Conservation (phyloP, 2,329 filamentous ascomycete genomes). For the Fusarium abutilonis region DNA sequence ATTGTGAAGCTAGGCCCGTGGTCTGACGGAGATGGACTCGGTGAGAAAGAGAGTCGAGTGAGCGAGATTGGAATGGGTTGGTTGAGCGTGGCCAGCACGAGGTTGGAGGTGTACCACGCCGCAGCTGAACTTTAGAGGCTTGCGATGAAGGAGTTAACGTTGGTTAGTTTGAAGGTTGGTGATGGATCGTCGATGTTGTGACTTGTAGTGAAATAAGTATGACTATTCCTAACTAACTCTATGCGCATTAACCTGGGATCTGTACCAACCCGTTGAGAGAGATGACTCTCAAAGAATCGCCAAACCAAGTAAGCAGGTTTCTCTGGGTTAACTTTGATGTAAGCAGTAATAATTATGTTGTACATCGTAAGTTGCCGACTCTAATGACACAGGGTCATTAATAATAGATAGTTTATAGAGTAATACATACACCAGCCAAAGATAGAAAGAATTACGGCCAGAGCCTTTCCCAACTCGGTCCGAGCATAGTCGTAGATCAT, state of each 20-base stretch:
- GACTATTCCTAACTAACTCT: not conserved
- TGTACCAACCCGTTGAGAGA: conserved; percentile 2
- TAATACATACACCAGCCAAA: too few species aligned
- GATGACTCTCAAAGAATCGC: conserved; percentile 6
- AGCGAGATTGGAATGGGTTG: conserved; percentile 30
- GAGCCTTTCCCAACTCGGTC: conserved; percentile 21
- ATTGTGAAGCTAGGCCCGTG: conserved; percentile 32
- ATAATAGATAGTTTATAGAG: too few species aligned
- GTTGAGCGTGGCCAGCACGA: conserved; percentile 26
- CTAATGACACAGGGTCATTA: not conserved
- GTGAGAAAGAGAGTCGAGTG: conserved; percentile 31
- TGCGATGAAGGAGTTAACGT: not conserved
- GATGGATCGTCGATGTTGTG: conserved; percentile 3
- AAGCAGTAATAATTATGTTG: too few species aligned
- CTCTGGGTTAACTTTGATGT: not conserved
- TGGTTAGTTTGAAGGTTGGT: conserved; percentile 3
- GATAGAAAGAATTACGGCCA: not conserved
- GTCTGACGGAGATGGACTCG: conserved; percentile 37
- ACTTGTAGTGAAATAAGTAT: conserved; percentile 4
- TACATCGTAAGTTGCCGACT: too few species aligned
- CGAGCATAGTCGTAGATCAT: conserved; percentile 23
- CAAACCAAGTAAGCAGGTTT: conserved; percentile 8
- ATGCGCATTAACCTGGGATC: not conserved
- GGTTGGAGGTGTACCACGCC: conserved; percentile 6
- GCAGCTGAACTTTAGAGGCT: conserved; percentile 17